Evolutionary conservation across 2,329 filamentous ascomycete species (phyloP).

Genomic region (Polytolypa hystricis): DNA sequence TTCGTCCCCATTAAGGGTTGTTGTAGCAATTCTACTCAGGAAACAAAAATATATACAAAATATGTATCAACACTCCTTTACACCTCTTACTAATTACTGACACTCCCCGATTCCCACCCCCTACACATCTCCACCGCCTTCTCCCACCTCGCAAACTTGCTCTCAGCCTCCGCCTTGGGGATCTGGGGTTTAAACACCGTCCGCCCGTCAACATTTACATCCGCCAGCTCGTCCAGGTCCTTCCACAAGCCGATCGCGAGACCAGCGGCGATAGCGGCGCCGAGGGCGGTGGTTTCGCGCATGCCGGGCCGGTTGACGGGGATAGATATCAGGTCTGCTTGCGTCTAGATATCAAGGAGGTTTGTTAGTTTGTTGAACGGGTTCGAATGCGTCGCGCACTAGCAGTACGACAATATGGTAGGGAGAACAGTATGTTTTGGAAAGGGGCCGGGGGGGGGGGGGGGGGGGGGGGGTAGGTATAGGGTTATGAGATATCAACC

Average conservation of each 20-base stretch:
- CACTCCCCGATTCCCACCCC: too few relatives aligned
- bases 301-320: slow-evolving; percentile 74
- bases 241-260: slow-evolving; percentile 72
- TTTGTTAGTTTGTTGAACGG: slow-evolving; percentile 1
- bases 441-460: too few relatives aligned
- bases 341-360: slow-evolving; percentile 43
- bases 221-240: slow-evolving; percentile 59
- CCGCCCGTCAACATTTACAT: slow-evolving; percentile 60
- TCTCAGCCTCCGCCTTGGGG: slow-evolving; percentile 44
- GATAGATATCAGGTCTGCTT: slow-evolving; percentile 77
- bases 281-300: slow-evolving; percentile 83
- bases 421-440: too few relatives aligned
- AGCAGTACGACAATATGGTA: too few relatives aligned
- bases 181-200: slow-evolving; percentile 61
- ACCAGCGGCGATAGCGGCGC: slow-evolving; percentile 79
- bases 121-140: slow-evolving; percentile 69
- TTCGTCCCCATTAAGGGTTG: too few relatives aligned
- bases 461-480: not conserved
- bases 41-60: too few relatives aligned
- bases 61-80: too few relatives aligned
- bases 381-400: too few relatives aligned
- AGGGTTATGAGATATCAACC: too few relatives aligned
- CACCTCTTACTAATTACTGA: too few relatives aligned
- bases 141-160: slow-evolving; percentile 61
- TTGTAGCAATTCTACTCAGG: too few relatives aligned